phyloP scores from a whole-genome alignment of 768 basidiomycete species.

The Boletus tomentosulus region DNA sequence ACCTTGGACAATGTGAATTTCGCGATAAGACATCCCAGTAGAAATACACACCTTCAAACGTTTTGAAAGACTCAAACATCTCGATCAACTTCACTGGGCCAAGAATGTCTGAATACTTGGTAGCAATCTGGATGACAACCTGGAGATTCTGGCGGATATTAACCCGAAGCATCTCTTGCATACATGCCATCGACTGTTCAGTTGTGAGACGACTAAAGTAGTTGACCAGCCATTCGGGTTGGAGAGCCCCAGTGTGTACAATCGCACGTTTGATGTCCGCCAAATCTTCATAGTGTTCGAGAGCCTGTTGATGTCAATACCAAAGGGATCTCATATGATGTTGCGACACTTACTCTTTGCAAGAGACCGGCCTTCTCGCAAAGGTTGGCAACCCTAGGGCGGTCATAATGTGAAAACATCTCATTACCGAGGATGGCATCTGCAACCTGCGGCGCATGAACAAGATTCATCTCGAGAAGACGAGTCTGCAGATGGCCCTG shows the following conservation, averaged over 20 bases:
- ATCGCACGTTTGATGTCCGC: conserved; percentile 99
- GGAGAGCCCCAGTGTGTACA: conserved; percentile 83
- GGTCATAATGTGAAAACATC: conserved; percentile 97
- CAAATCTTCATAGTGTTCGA: conserved; percentile 97
- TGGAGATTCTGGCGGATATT: conserved; percentile 98
- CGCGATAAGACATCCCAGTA: not conserved
- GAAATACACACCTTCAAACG: conserved; percentile 71
- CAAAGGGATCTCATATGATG: not conserved
- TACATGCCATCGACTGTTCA: conserved; percentile 92
- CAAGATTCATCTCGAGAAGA: conserved; percentile 94
- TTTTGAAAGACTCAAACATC: conserved; percentile 98
- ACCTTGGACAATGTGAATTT: conserved; percentile 38
- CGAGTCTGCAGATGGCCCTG: conserved; percentile 95
- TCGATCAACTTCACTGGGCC: conserved; percentile 97
- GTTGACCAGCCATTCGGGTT: conserved; percentile 93
- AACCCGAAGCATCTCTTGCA: conserved; percentile 95
- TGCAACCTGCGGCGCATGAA: conserved; percentile 97
- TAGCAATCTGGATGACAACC: conserved; percentile 94
- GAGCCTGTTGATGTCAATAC: conserved; percentile 55
- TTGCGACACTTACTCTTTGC: conserved; percentile 64
- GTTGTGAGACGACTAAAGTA: conserved; percentile 97
- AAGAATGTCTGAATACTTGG: conserved; percentile 97
- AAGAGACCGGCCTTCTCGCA: conserved; percentile 97
- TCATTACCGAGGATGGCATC: conserved; percentile 98
- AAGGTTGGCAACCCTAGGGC: conserved; percentile 93